Evolutionary conservation across 1,284 basidiomycete genomes (phyloP).

Genomic region (Ustilago esculenta): DNA sequence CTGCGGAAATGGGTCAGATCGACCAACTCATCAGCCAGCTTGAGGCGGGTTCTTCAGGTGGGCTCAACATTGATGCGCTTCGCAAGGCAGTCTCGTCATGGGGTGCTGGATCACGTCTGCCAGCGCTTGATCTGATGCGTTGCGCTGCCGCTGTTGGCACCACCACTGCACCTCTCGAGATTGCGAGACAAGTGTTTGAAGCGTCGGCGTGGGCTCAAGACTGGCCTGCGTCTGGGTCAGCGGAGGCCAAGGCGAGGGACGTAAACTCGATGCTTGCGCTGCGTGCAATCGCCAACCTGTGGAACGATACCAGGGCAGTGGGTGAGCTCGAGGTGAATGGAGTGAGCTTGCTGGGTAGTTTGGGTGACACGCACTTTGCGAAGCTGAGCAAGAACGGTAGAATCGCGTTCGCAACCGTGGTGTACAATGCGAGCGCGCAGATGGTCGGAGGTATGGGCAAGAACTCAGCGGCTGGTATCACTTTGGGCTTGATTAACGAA

Average conservation of each 20-base stretch:
- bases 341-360: conserved; percentile 66
- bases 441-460: conserved; percentile 18
- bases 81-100: conserved; percentile 76
- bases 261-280: conserved; percentile 87
- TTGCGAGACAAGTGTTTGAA: conserved; percentile 75
- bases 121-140: conserved; percentile 88
- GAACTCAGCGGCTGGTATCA: conserved; percentile 27
- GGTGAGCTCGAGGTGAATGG: conserved; percentile 58
- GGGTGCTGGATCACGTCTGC: conserved; percentile 83
- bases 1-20: conserved; percentile 74
- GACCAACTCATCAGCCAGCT: conserved; percentile 77
- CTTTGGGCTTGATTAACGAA: conserved; percentile 51
- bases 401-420: conserved; percentile 77
- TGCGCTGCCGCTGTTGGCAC: conserved; percentile 75
- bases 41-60: conserved; percentile 47
- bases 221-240: conserved; percentile 69
- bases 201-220: conserved; percentile 76
- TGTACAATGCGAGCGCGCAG: conserved; percentile 73
- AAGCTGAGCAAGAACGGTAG: conserved; percentile 76
- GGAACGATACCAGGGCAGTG: conserved; percentile 68
- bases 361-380: conserved; percentile 44
- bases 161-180: conserved; percentile 70
- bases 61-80: conserved; percentile 40
- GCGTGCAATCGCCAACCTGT: conserved; percentile 82
- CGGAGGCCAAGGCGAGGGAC: conserved; percentile 75